A percentile compares a stretch with the other conserved stretches of the same genome.
These are phyloP conservation scores for Trichoderma hamatum DNA, from an alignment of 2,329 filamentous ascomycete species.

Conservation along the genomic window DNA sequence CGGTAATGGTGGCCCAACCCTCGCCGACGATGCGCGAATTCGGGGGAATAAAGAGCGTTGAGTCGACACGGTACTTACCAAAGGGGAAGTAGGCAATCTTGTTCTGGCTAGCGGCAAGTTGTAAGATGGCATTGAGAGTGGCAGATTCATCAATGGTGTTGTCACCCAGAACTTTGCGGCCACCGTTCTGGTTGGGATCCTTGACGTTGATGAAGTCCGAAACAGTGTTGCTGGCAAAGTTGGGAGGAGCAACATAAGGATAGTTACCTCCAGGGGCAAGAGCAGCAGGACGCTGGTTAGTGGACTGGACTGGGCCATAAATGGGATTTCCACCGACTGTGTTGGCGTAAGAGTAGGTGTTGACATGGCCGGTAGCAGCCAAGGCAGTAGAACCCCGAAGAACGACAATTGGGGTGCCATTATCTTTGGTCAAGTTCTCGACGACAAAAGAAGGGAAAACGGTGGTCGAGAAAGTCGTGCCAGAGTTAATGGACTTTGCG, in stretches of 20 bases:
- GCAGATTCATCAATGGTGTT: slow-evolving; percentile 44
- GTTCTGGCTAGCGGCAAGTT: slow-evolving; percentile 39
- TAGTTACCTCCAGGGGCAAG: slow-evolving; percentile 44
- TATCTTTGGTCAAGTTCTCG: slow-evolving; percentile 49
- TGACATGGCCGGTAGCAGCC: slow-evolving; percentile 38
- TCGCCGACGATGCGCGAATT: slow-evolving; percentile 59
- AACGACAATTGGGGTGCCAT: slow-evolving; percentile 41
- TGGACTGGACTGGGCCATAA: slow-evolving; percentile 41
- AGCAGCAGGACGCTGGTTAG: slow-evolving; percentile 39
- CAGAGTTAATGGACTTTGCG: slow-evolving; percentile 46
- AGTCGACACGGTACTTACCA: slow-evolving; percentile 36
- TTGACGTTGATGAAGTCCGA: slow-evolving; percentile 42
- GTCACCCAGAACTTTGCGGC: slow-evolving; percentile 42
- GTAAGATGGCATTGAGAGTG: slow-evolving; percentile 44
- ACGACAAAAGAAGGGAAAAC: slow-evolving; percentile 47
- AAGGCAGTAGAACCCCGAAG: slow-evolving; percentile 40
- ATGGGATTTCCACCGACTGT: slow-evolving; percentile 46
- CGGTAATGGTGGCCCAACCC: slow-evolving; percentile 56
- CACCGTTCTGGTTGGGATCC: slow-evolving; percentile 40
- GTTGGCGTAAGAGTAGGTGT: slow-evolving; percentile 48
- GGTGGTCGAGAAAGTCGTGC: slow-evolving; percentile 44
- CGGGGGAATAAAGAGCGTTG: slow-evolving; percentile 34
- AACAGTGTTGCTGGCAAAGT: slow-evolving; percentile 41
- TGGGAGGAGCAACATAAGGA: slow-evolving; percentile 45
- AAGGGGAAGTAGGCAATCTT: slow-evolving; percentile 39